These are phyloP conservation scores for Ustilago curta DNA, from an alignment of 1,284 basidiomycete species.

Conservation along the genomic window DNA sequence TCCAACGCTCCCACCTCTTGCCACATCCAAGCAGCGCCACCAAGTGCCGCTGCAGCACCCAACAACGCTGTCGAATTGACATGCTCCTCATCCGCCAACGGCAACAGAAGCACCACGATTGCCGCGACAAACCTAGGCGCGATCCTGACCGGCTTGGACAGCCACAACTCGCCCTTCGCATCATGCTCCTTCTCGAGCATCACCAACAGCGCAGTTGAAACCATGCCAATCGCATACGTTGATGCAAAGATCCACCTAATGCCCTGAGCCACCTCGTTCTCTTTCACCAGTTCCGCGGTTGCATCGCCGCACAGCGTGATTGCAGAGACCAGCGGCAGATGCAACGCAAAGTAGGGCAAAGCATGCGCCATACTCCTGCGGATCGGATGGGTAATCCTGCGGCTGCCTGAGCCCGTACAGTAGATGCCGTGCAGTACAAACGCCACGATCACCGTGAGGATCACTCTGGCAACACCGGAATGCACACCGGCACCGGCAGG, in stretches of 20 bases:
- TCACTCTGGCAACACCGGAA: conserved; percentile 41
- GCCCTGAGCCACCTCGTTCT: conserved; percentile 43
- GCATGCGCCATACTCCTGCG: conserved; percentile 33
- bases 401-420: conserved; percentile 42
- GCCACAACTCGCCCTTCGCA: conserved; percentile 47
- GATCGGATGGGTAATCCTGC: conserved; percentile 49
- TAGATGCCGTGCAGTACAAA: conserved; percentile 55
- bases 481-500: conserved; percentile 58
- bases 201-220: conserved; percentile 46
- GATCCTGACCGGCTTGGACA: conserved; percentile 44
- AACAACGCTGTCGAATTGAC: conserved; percentile 42
- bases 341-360: conserved; percentile 44
- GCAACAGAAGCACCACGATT: conserved; percentile 52
- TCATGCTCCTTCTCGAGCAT: conserved; percentile 57
- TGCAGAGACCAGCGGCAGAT: conserved; percentile 56
- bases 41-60: conserved; percentile 41
- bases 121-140: conserved; percentile 46
- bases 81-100: conserved; percentile 44
- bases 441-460: conserved; percentile 50
- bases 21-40: conserved; percentile 46
- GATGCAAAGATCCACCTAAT: conserved; percentile 55
- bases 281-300: conserved; percentile 53
- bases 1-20: conserved; percentile 54
- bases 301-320: conserved; percentile 60
- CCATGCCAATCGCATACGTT: conserved; percentile 54